Evolutionary conservation across 2,329 filamentous ascomycete genomes (phyloP).

Genomic region (Colletotrichum tamarilloi): DNA sequence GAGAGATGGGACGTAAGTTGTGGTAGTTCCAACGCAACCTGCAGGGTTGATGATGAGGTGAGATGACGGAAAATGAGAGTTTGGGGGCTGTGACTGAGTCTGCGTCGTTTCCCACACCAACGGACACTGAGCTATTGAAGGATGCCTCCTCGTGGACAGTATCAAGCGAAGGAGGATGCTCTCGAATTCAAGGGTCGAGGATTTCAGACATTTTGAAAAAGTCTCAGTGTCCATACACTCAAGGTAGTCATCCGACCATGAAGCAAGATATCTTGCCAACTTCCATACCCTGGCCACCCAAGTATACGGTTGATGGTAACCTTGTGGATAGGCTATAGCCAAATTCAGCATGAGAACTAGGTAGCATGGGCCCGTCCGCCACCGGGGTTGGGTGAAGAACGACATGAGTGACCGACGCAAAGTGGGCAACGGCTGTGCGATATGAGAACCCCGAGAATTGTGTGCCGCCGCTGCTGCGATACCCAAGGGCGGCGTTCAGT

Average conservation of each 20-base stretch:
- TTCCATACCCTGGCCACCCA: slow-evolving; percentile 11
- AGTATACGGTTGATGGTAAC: background rate
- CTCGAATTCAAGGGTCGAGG: background rate
- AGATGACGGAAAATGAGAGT: slow-evolving; percentile 27
- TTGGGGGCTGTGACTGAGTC: slow-evolving; percentile 7
- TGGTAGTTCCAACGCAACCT: slow-evolving; percentile 18
- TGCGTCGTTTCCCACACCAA: background rate
- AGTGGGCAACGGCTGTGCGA: background rate
- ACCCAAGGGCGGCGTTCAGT: background rate
- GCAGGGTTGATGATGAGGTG: slow-evolving; percentile 35
- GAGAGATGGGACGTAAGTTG: slow-evolving; percentile 4
- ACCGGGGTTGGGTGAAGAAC: background rate
- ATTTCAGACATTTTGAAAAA: background rate
- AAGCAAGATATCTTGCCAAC: background rate
- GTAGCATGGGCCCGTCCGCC: background rate
- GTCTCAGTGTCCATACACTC: background rate
- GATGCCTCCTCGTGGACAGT: background rate
- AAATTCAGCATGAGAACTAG: background rate
- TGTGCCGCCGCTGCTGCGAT: slow-evolving; percentile 7
- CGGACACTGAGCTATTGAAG: background rate
- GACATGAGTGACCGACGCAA: background rate
- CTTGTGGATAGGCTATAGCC: background rate
- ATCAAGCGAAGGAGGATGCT: background rate
- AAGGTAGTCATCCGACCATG: background rate
- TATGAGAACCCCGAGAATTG: background rate